Percentiles rank a stretch among this genome's conserved stretches.
These are phyloP conservation scores for Neoboletus brunneissimus DNA, from an alignment of 768 basidiomycete genomes.

Conservation along the genomic window DNA sequence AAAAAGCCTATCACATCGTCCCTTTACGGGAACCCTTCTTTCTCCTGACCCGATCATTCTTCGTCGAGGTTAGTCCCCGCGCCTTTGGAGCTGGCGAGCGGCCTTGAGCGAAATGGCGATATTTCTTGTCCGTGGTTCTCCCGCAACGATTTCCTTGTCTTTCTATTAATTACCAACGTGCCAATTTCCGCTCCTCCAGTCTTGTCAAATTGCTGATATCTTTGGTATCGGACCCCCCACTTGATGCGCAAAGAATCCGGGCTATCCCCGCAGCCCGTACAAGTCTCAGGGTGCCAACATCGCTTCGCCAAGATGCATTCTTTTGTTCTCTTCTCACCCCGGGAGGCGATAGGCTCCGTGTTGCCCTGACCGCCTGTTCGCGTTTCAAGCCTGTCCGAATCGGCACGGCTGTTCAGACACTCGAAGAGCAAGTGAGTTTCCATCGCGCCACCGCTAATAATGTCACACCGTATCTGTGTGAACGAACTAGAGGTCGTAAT, in stretches of 20 bases:
- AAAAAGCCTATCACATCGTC: slow-evolving; percentile 11
- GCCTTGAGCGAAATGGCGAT: background rate
- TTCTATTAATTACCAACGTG: background rate
- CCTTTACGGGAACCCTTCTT: slow-evolving; percentile 1
- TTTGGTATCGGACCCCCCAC: too few relatives aligned
- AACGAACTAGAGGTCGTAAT: background rate
- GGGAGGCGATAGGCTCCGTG: background rate
- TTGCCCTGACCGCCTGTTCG: background rate
- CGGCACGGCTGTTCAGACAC: background rate
- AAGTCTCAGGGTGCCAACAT: background rate
- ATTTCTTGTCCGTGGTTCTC: background rate
- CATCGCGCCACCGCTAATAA: slow-evolving; percentile 1
- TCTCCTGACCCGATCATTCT: background rate
- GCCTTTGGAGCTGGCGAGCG: background rate
- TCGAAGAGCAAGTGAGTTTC: background rate
- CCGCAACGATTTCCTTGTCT: background rate
- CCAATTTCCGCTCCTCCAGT: slow-evolving; percentile 3
- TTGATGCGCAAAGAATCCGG: background rate
- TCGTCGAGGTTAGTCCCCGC: background rate
- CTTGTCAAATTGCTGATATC: background rate
- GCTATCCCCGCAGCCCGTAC: slow-evolving; percentile 1
- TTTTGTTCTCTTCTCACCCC: background rate
- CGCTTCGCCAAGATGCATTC: background rate
- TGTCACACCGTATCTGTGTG: background rate
- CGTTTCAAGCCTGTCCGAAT: background rate